Base-by-base conservation (phyloP, 2,329 filamentous ascomycete genomes). In the Diplocarpon mali region DNA sequence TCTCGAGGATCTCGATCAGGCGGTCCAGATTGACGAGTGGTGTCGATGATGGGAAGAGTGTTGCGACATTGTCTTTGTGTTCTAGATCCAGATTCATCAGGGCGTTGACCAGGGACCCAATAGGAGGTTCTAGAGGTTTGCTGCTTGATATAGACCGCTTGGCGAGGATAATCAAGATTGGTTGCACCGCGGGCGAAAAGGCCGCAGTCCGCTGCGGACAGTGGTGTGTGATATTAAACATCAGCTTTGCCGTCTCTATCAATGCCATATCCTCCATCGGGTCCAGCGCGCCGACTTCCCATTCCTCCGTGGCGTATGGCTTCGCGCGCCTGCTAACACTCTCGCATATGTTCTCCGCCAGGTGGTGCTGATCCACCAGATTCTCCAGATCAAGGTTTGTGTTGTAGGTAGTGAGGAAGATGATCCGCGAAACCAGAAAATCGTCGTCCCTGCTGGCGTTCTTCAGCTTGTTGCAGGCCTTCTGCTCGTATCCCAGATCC, bases 141-240 rank as follows among this genome's bases (percentile, higher is more conserved):
- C 63, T 64, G 0, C 73, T 67, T 2, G 79, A 69, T 9, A 80
- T 68, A 12, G 78, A 63, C 15, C 67, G 66, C 40, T 68, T 76
- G 51, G 73, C 73, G 27, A 96, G 68, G 14, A 95, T 73, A 36
- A 76, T 74, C 45, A 89, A 69, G 24, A 96, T 75, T 47, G 78
- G 71, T 10, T 79, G 73, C 35, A 93, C 72, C 2, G 82, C 78
- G 16, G 74, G 67, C 1, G 77, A 77, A 59, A 95, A 93, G 0
- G 69, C 65, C 0, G 68, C 62, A 4, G 67, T 65, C 20, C 81
- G 70, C 35, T 80, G 71, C 3, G 79, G 76, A 57, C 81, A 83
- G 57, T 80, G 79, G 56, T 89, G 80, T 1, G 83, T 84, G 42
- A 95, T 71, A 63, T 95, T 95, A 70, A 93, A 96, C 41, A 94